phyloP scores from a whole-genome alignment of 2,329 filamentous ascomycete species.

The Penicillium sp. region DNA sequence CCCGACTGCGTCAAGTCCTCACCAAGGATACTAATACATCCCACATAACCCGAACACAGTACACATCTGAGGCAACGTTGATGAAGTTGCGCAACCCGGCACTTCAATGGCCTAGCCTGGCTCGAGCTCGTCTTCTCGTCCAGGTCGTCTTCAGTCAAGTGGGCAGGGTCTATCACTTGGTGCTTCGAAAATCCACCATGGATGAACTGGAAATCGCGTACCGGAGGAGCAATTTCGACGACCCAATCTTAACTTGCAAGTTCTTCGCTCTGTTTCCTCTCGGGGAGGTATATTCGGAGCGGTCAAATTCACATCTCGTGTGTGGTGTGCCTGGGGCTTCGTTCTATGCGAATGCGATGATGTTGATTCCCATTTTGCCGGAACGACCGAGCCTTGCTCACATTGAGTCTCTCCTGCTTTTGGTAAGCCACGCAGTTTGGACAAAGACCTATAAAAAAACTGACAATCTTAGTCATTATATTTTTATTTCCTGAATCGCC shows the following conservation, averaged over 20 bases:
- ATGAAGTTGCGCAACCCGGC: conserved; percentile 14
- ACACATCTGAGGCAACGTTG: conserved; percentile 21
- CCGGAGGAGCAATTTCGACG: conserved; percentile 24
- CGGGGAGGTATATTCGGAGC: conserved; percentile 43
- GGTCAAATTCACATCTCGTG: conserved; percentile 19
- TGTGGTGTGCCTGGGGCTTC: conserved; percentile 38
- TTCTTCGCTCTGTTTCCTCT: conserved; percentile 43
- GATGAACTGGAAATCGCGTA: conserved; percentile 33
- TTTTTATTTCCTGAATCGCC: conserved; percentile 30
- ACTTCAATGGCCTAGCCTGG: conserved; percentile 28
- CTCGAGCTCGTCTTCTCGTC: conserved; percentile 31
- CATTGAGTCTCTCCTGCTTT: conserved; percentile 40
- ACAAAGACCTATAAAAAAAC: neutral
- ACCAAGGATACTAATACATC: conserved; percentile 16
- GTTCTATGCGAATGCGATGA: conserved; percentile 41
- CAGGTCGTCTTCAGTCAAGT: conserved; percentile 31
- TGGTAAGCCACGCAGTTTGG: conserved; percentile 24
- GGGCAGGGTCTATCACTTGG: conserved; percentile 31
- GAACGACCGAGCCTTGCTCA: conserved; percentile 44
- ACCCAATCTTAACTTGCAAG: conserved; percentile 39
- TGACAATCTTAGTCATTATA: conserved; percentile 21
- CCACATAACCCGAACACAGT: conserved; percentile 26
- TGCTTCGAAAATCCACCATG: conserved; percentile 34
- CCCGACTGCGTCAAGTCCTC: conserved; percentile 31
- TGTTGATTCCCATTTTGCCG: conserved; percentile 37